Base-by-base conservation (phyloP, 805 yeast species). In the Candida coquimbonensis region DNA sequence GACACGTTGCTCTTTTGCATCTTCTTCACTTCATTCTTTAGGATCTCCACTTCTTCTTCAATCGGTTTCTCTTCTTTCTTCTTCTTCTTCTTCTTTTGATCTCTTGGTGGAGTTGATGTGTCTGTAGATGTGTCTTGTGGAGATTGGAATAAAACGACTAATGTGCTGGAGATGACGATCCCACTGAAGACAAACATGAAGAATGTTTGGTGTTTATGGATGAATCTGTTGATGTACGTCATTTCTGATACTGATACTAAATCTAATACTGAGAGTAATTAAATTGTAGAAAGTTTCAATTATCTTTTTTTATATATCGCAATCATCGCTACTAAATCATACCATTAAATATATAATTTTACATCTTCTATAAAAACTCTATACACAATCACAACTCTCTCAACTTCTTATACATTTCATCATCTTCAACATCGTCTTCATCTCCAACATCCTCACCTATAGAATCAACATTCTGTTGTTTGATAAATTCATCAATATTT, bases 361-460 rank as follows among this genome's bases (percentile, higher is more conserved):
- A 17, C 19, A 17, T 17, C 19, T 3, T 17, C 19, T 17, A 17
- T 17, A 17, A 2, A 2, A 17, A 17, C 19, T 17, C 19, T n/a
- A n/a, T n/a, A n/a, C n/a, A n/a, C 19, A 2, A 26, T 54, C 32
- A 54, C 26, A 56, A 40, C 17, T 56, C 61, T 47, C 62, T 55
- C 27, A 55, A 36, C 42, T 34, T 52, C 31, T 36, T 51, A 36
- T 43, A 56, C 29, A 47, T 47, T 39, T 56, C 57, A 13, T 49
- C 52, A 7, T 49, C 47, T 35, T 49, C 39, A 4, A 32, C 45
- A 17, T 47, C 48, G 49, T 43, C 43, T 29, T 36, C 31, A 5
- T 42, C 51, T 7, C 14, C 17, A 3, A 46, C 53, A 5, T 46
- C 54, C 31, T 51, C 53, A 27, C 38, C 46, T 5, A 45, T 47